A percentile compares a stretch with the other conserved stretches of the same genome.
phyloP scores from a whole-genome alignment of 805 yeast species.

The Candida caryicola region DNA sequence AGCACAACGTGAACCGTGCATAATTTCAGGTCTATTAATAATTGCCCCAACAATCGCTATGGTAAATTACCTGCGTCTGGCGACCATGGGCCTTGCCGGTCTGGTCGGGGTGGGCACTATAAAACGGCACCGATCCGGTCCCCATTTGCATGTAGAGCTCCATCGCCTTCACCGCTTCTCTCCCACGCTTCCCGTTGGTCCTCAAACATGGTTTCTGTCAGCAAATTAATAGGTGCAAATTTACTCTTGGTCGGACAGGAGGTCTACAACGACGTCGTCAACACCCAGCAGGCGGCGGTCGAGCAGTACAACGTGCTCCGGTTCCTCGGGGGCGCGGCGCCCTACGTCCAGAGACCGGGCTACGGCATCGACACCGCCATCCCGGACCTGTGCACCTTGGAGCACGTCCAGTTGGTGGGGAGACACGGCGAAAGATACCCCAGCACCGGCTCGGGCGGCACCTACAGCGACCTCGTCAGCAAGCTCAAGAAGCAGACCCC shows the following conservation, averaged over 20 bases:
- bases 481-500: slow-evolving; percentile 8
- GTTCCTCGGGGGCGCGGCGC: slow-evolving; percentile 26
- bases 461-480: slow-evolving; percentile 15
- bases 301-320: slow-evolving; percentile 24
- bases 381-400: slow-evolving; percentile 46
- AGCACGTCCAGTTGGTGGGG: slow-evolving; percentile 67
- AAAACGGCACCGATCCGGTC: no score
- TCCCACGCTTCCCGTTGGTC: no score
- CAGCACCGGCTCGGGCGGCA: slow-evolving; percentile 26
- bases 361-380: slow-evolving; percentile 23
- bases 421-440: slow-evolving; percentile 79
- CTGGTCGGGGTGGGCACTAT: no score
- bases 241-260: slow-evolving; percentile 20
- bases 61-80: no score
- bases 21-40: neutral
- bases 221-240: slow-evolving; percentile 21
- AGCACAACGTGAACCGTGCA: neutral
- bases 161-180: no score
- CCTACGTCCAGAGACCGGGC: slow-evolving; percentile 25
- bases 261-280: slow-evolving; percentile 22
- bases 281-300: slow-evolving; percentile 24
- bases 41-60: neutral
- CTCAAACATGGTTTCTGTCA: slow-evolving; percentile 20
- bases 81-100: no score
- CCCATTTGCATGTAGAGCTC: no score